A percentile compares a stretch with the other conserved stretches of the same genome.
Evolutionary conservation across 495 filamentous ascomycete genomes (phyloP).

Genomic region (Neurospora hispaniola): DNA sequence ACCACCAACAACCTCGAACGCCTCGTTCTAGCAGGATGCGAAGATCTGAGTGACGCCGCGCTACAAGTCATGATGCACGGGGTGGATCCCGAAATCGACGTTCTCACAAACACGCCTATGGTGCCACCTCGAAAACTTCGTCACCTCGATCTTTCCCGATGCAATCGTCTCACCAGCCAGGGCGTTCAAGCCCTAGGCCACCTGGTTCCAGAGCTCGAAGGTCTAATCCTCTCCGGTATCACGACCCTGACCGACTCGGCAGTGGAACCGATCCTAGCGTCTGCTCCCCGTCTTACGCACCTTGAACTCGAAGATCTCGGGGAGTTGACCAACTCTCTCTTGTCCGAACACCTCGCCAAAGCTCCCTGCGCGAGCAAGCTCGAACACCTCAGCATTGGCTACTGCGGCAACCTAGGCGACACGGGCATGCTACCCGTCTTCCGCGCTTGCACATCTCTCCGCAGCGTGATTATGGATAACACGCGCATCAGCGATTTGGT

Average conservation of each 20-base stretch:
- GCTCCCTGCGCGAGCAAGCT: slow-evolving; percentile 60
- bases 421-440: slow-evolving; percentile 75
- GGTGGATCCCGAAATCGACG: slow-evolving; percentile 59
- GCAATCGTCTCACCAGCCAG: slow-evolving; percentile 56
- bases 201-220: slow-evolving; percentile 71
- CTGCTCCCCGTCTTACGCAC: slow-evolving; percentile 66
- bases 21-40: slow-evolving; percentile 66
- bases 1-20: slow-evolving; percentile 70
- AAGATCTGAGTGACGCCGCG: slow-evolving; percentile 60
- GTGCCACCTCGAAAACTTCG: slow-evolving; percentile 71
- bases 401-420: slow-evolving; percentile 80
- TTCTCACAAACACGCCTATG: slow-evolving; percentile 61
- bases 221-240: slow-evolving; percentile 69
- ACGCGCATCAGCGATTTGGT: slow-evolving; percentile 80
- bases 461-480: slow-evolving; percentile 82
- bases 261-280: slow-evolving; percentile 61
- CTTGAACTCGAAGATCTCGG: slow-evolving; percentile 83
- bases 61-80: slow-evolving; percentile 67
- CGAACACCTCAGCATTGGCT: slow-evolving; percentile 77
- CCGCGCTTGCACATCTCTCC: slow-evolving; percentile 57
- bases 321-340: slow-evolving; percentile 59
- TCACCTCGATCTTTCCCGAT: slow-evolving; percentile 78
- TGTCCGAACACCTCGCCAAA: slow-evolving; percentile 59
- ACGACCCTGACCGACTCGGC: slow-evolving; percentile 59
- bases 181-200: slow-evolving; percentile 57